Base-by-base conservation (phyloP, 2,329 filamentous ascomycete species). In the Hypoxylon sp. region DNA sequence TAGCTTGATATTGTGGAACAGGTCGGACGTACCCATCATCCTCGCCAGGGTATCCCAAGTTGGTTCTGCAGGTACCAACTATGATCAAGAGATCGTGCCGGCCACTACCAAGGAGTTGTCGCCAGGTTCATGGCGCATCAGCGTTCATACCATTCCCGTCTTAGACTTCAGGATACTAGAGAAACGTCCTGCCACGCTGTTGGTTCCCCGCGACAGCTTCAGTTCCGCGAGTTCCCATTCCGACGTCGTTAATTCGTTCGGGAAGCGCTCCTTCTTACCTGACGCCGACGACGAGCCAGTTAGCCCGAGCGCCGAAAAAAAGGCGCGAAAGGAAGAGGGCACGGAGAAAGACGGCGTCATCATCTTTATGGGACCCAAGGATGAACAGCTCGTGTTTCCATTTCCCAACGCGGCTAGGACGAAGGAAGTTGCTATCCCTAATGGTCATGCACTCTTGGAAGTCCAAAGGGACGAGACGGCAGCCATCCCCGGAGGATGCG, bases 161-260 rank as follows among this genome's bases (percentile, higher is more conserved):
- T 75, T 87, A 32, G 85, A 88, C 72, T 87, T 87, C 63, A 80
- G 85, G 61, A 83, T 88, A 32, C 73, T 88, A 19, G 84, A 86
- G 71, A 86, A 85, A 73, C 80, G 81, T 4, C 82, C 81, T 10
- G 79, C 82, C 32, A 75, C 72, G 50, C 62, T 83, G 64, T 77
- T 80, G 19, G 62, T 70, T 59, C 75, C 59, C 57, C 73, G 62
- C 34, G 73, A 64, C 67, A 76, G 67, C 70, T 60, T 74, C 41
- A 69, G 70, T 32, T 70, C 76, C 7, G 61, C 67, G 13, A 56
- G 51, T 39, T 65, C 71, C 50, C 75, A 74, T 64, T 70, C 76
- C 55, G 77, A 78, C 26, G 68, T 78, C 51, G 69, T 79, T 39
- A 81, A 79, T 61, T 80, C 82, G n/a, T 81, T 80, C 7, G 79